Evolutionary conservation across 2,329 filamentous ascomycete species (phyloP).

Genomic region (Fusarium tuaranense): DNA sequence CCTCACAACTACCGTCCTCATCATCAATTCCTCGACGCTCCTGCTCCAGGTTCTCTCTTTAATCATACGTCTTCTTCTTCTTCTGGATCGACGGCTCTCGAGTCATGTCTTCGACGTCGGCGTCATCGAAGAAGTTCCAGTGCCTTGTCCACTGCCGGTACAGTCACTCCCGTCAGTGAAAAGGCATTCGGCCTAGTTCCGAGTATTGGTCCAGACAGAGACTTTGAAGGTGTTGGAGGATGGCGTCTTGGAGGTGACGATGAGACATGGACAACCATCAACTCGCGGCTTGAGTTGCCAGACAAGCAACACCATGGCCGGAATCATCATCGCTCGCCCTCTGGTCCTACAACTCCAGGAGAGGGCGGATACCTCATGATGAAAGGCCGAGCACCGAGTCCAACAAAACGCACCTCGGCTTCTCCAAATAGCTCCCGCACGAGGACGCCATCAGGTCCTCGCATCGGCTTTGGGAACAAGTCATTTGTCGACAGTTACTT

Average conservation of each 20-base stretch:
- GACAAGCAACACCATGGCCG: slow-evolving; percentile 53
- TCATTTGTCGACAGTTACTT: slow-evolving; percentile 57
- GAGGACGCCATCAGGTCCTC: slow-evolving; percentile 59
- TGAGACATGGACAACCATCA: slow-evolving; percentile 64
- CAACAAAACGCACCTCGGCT: slow-evolving; percentile 39
- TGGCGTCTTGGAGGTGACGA: slow-evolving; percentile 63
- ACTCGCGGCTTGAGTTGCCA: slow-evolving; percentile 63
- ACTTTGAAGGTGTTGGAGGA: slow-evolving; percentile 71
- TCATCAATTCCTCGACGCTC: slow-evolving; percentile 20
- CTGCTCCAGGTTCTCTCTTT: slow-evolving; percentile 14
- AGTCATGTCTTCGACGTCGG: slow-evolving; percentile 38
- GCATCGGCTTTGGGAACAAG: slow-evolving; percentile 46
- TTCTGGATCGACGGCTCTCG: slow-evolving; percentile 32
- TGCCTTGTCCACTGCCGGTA: slow-evolving; percentile 48
- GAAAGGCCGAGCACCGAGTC: slow-evolving; percentile 54
- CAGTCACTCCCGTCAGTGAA: slow-evolving; percentile 51
- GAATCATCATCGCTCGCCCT: slow-evolving; percentile 59
- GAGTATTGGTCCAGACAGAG: slow-evolving; percentile 63
- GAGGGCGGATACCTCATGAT: slow-evolving; percentile 59
- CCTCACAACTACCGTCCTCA: slow-evolving; percentile 30
- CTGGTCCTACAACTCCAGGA: slow-evolving; percentile 54
- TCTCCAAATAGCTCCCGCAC: slow-evolving; percentile 62
- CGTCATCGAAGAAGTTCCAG: slow-evolving; percentile 52
- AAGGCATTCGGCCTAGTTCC: slow-evolving; percentile 56
- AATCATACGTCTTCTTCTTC: slow-evolving; percentile 22